phyloP scores from a whole-genome alignment of 768 basidiomycete species.

The Naganishia antarctica region DNA sequence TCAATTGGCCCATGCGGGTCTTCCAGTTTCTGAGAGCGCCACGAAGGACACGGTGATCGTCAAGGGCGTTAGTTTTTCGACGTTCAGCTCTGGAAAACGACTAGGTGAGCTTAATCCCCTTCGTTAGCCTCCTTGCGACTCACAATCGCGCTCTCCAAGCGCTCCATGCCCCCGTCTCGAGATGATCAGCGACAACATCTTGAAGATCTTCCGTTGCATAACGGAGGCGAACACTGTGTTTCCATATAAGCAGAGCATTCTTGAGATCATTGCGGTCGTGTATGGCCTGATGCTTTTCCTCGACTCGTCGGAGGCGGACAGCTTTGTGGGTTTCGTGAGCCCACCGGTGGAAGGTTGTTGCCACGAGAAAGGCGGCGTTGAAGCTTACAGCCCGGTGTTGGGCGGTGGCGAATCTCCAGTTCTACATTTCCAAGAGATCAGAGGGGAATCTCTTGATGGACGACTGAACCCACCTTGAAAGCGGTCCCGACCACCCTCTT shows the following conservation, averaged over 20 bases:
- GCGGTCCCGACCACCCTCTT: slow-evolving; percentile 1
- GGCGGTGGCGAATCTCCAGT: slow-evolving; percentile 11
- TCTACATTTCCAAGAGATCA: background rate
- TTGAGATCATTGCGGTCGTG: slow-evolving; percentile 8
- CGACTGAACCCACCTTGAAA: slow-evolving; percentile 3
- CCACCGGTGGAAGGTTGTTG: slow-evolving; percentile 12
- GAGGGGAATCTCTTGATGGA: background rate
- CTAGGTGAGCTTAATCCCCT: background rate
- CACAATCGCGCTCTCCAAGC: slow-evolving; percentile 1
- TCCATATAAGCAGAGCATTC: background rate
- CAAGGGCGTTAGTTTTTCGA: background rate
- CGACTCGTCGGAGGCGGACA: slow-evolving; percentile 13
- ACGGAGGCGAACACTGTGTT: background rate
- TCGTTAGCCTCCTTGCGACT: background rate
- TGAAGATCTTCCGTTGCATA: background rate
- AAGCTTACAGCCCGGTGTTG: slow-evolving; percentile 17
- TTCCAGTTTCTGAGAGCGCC: slow-evolving; percentile 8
- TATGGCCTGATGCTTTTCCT: background rate
- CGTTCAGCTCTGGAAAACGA: background rate
- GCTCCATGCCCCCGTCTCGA: slow-evolving; percentile 1
- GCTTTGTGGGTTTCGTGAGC: background rate
- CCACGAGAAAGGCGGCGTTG: slow-evolving; percentile 15
- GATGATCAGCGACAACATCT: background rate
- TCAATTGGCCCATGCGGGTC: background rate
- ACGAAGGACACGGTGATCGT: background rate